These are phyloP conservation scores for Pleurozium schreberi DNA, from an alignment of 225 moss, liverwort and hornwort species.

Conservation along the genomic window DNA sequence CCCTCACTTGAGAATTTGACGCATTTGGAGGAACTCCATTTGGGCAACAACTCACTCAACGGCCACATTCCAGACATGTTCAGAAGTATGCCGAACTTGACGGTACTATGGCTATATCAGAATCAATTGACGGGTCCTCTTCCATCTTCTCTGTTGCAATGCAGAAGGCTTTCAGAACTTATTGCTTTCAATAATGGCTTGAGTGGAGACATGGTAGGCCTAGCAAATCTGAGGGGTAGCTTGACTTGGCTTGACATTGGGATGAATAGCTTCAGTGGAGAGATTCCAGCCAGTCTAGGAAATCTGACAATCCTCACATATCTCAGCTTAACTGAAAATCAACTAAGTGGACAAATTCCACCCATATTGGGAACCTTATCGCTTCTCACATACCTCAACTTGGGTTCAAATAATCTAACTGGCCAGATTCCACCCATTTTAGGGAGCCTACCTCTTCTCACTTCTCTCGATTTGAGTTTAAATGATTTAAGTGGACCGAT, in stretches of 20 bases:
- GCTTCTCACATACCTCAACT: neutral
- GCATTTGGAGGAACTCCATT: neutral
- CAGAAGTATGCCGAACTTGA: neutral
- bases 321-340: fast-evolving
- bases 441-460: neutral
- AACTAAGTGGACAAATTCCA: neutral
- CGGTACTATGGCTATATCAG: fast-evolving
- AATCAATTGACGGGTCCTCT: neutral
- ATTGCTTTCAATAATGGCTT: neutral
- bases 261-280: neutral
- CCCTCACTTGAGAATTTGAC: neutral
- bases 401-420: too few relatives aligned
- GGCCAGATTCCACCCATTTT: too few relatives aligned
- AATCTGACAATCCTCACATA: neutral
- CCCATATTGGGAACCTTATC: fast-evolving
- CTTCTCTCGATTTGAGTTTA: fast-evolving
- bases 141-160: neutral
- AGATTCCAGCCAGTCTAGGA: neutral
- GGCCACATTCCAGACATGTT: neutral
- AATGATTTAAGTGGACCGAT: neutral
- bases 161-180: neutral
- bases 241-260: neutral
- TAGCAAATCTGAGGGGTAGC: neutral
- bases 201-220: neutral
- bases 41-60: neutral